These are phyloP conservation scores for Jackrogersella minutella DNA, from an alignment of 495 filamentous ascomycete genomes.

Conservation along the genomic window DNA sequence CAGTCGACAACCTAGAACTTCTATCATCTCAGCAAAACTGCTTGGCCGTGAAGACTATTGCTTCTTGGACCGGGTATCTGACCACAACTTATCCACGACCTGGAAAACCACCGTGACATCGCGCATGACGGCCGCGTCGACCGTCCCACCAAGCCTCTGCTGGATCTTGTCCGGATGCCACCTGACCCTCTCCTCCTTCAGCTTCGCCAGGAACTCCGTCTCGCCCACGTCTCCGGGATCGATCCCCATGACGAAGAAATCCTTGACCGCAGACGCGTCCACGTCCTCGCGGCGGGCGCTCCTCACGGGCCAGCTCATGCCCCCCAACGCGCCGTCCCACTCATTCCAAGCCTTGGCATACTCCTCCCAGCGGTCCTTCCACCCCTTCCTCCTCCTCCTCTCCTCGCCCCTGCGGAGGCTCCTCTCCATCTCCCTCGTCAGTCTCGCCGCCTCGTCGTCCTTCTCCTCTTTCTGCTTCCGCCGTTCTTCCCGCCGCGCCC, in stretches of 20 bases:
- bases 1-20: not conserved
- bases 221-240: slow-evolving; percentile 59
- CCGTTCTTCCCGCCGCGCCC: slow-evolving; percentile 53
- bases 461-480: slow-evolving; percentile 50
- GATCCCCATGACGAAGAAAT: slow-evolving; percentile 55
- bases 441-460: slow-evolving; percentile 58
- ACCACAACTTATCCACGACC: slow-evolving; percentile 85
- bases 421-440: slow-evolving; percentile 57
- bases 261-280: slow-evolving; percentile 42
- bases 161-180: slow-evolving; percentile 99
- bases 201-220: slow-evolving; percentile 63
- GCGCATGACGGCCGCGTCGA: slow-evolving; percentile 72
- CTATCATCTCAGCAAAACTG: not conserved
- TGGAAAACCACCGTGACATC: slow-evolving; percentile 91
- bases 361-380: slow-evolving; percentile 63
- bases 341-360: slow-evolving; percentile 70
- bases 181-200: slow-evolving; percentile 86
- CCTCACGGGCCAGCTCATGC: slow-evolving; percentile 82
- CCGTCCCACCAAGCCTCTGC: slow-evolving; percentile 78
- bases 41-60: not conserved
- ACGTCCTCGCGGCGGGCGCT: slow-evolving; percentile 59
- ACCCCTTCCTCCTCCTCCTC: slow-evolving; percentile 47
- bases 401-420: slow-evolving; percentile 60
- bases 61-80: slow-evolving; percentile 57
- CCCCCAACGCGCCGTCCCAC: slow-evolving; percentile 53